Percentiles rank a stretch among this genome's conserved stretches.
Conservation (phyloP, 768 basidiomycete species). For the Dendrothele bispora region DNA sequence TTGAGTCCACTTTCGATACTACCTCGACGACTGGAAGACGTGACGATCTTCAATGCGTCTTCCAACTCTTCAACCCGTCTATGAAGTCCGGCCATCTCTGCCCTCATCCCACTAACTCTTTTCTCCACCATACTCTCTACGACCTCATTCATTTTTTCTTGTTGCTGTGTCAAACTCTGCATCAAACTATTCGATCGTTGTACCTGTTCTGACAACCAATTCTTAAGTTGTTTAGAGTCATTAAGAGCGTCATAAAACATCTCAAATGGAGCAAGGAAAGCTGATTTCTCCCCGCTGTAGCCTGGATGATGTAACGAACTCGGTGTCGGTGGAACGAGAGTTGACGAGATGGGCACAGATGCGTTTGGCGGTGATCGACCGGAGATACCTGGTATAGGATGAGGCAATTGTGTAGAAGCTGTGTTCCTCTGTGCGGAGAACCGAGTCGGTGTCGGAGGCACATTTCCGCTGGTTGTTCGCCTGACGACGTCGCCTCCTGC, state of each 20-base stretch:
- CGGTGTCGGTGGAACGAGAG: constrained; percentile 69
- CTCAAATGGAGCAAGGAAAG: constrained; percentile 83
- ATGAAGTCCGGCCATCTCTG: constrained; percentile 60
- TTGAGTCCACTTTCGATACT: constrained; percentile 23
- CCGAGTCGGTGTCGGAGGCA: constrained; percentile 73
- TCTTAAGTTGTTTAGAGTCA: constrained; percentile 77
- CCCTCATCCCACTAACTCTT: constrained; percentile 53
- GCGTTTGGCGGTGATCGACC: constrained; percentile 54
- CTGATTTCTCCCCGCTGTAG: constrained; percentile 63
- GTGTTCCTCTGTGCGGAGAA: constrained; percentile 47
- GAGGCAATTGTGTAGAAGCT: constrained; percentile 14
- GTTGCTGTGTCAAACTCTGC: constrained; percentile 53
- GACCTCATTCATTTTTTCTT: constrained; percentile 60
- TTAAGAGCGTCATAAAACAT: constrained; percentile 82
- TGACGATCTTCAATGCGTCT: constrained; percentile 36
- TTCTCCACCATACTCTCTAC: constrained; percentile 65
- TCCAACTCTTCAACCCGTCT: constrained; percentile 72
- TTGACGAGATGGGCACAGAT: constrained; percentile 67
- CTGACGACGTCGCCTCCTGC: constrained; percentile 43
- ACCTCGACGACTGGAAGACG: constrained; percentile 23
- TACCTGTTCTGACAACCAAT: constrained; percentile 74
- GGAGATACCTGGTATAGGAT: constrained; percentile 29
- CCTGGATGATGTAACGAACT: constrained; percentile 61
- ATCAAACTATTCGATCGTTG: constrained; percentile 59
- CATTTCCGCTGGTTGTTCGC: constrained; percentile 53